Percentiles rank a stretch among this genome's conserved stretches.
Conservation (phyloP, 2,329 filamentous ascomycete genomes). For the Cladophialophora chaetospira region DNA sequence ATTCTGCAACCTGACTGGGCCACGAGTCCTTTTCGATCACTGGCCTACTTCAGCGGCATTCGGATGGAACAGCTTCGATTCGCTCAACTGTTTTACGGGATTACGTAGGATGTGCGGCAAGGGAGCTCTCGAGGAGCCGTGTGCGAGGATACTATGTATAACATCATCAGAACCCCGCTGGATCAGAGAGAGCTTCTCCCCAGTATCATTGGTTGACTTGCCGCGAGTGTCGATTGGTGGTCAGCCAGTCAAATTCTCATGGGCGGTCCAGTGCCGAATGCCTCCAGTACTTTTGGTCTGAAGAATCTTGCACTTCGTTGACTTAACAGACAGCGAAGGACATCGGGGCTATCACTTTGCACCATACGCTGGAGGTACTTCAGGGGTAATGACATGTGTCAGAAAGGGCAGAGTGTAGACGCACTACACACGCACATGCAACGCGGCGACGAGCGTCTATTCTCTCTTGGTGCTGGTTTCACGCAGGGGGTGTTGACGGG, state of each 20-base stretch:
- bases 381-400: neutral
- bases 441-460: neutral
- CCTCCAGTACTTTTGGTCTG: neutral
- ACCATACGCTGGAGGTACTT: neutral
- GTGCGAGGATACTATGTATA: conserved; percentile 11
- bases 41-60: conserved; percentile 3
- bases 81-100: neutral
- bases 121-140: conserved; percentile 2
- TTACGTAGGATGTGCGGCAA: conserved; percentile 12
- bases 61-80: conserved; percentile 9
- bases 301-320: neutral
- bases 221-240: conserved; percentile 9
- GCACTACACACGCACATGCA: neutral
- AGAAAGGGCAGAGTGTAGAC: neutral
- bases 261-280: neutral
- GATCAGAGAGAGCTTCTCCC: neutral
- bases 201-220: conserved; percentile 9
- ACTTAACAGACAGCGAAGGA: too few relatives aligned
- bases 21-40: conserved; percentile 9
- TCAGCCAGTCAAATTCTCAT: neutral
- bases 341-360: too few relatives aligned
- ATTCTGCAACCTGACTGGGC: conserved; percentile 7
- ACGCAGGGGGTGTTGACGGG: conserved; percentile 15
- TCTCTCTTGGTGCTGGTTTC: neutral
- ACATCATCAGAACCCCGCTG: neutral